Evolutionary conservation across 2,329 filamentous ascomycete genomes (phyloP).

Genomic region (Cadophora sp.): DNA sequence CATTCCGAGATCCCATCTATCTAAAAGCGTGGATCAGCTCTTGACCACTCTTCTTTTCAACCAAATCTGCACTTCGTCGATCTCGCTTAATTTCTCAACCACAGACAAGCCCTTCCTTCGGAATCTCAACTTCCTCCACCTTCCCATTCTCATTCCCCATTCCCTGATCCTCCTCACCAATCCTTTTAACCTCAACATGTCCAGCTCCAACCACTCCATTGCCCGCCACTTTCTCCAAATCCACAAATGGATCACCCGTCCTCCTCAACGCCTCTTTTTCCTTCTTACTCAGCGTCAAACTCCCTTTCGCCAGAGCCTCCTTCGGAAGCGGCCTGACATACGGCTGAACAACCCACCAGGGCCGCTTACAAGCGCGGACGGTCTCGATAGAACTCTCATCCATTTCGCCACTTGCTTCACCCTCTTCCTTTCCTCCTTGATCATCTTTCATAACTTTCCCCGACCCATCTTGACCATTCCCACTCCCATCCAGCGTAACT

Average conservation of each 20-base stretch:
- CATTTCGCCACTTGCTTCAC: conserved; percentile 39
- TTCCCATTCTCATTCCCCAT: conserved; percentile 18
- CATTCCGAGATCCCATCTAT: no score
- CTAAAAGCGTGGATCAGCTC: conserved; percentile 33
- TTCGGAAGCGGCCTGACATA: conserved; percentile 85
- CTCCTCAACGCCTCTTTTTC: conserved; percentile 54
- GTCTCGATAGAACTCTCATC: conserved; percentile 69
- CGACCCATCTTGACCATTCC: conserved; percentile 51
- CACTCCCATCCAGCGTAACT: conserved; percentile 45
- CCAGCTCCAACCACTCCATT: conserved; percentile 6
- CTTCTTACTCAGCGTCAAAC: conserved; percentile 77
- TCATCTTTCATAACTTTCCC: conserved; percentile 48
- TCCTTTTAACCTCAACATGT: conserved; percentile 25
- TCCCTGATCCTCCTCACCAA: conserved; percentile 4
- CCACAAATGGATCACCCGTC: conserved; percentile 36
- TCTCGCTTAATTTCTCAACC: conserved; percentile 24
- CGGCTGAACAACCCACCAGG: conserved; percentile 91
- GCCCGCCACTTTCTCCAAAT: conserved; percentile 11
- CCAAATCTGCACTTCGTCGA: neutral
- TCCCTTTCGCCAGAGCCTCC: conserved; percentile 84
- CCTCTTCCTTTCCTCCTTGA: conserved; percentile 35
- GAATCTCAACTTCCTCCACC: conserved; percentile 31
- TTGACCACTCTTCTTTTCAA: conserved; percentile 32
- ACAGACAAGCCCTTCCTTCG: conserved; percentile 39
- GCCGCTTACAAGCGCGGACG: conserved; percentile 76